Evolutionary conservation across 192 early-diverging fungal genomes (phyloP).

Genomic region (Podochytrium sp.): DNA sequence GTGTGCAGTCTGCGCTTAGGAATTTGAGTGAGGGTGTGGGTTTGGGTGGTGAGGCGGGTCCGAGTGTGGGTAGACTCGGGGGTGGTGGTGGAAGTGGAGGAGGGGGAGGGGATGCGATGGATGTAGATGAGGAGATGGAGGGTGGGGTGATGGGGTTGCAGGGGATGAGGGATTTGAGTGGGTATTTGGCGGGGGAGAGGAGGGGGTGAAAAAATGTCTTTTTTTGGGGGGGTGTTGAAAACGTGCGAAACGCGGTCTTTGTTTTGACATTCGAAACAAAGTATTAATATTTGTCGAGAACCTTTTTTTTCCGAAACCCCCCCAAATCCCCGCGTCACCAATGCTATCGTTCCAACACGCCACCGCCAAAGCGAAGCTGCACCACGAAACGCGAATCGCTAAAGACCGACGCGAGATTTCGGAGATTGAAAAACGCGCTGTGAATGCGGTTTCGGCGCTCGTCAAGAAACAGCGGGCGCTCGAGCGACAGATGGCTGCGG

Average conservation of each 20-base stretch:
- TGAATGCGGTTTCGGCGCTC: background rate
- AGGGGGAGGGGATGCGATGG: conserved; percentile 15
- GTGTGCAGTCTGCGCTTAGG: conserved; percentile 66
- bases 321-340: no score
- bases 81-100: no score
- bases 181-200: background rate
- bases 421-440: background rate
- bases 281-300: background rate
- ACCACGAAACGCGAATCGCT: background rate
- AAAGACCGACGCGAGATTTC: background rate
- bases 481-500: background rate
- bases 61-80: no score
- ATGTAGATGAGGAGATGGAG: background rate
- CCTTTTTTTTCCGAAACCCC: background rate
- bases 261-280: no score
- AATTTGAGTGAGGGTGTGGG: conserved; percentile 63
- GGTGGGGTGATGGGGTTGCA: background rate
- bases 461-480: background rate
- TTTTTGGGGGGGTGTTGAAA: no score
- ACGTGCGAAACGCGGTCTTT: no score
- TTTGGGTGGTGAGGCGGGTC: no score
- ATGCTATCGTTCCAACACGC: background rate
- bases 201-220: no score
- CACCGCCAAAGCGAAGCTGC: background rate
- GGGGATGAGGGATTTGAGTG: conserved; percentile 26